Evolutionary conservation across 257 asterid genomes (phyloP).

Genomic region (Scutellaria barbata): DNA sequence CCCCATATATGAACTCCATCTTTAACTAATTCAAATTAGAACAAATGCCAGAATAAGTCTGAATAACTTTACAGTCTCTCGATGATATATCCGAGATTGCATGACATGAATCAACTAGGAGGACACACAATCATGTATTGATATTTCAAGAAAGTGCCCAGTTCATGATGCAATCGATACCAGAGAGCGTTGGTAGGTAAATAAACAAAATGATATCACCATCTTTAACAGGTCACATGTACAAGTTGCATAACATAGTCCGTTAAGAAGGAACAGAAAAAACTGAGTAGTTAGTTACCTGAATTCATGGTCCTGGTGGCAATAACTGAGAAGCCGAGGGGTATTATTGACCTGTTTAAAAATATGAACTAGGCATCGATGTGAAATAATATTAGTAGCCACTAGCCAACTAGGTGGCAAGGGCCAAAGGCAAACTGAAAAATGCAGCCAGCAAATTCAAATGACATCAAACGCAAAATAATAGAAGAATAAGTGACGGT

Average conservation of each 20-base stretch:
- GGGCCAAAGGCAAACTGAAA: too few relatives aligned
- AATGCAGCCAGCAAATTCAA: too few relatives aligned
- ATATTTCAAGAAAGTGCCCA: background rate
- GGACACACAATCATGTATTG: background rate
- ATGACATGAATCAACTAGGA: slow-evolving; percentile 2
- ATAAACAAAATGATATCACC: background rate
- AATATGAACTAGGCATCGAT: too few relatives aligned
- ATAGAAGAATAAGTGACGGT: too few relatives aligned
- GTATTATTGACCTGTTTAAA: too few relatives aligned
- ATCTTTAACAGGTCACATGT: slow-evolving; percentile 7
- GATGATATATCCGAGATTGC: background rate
- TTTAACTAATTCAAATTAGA: background rate
- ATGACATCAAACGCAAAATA: too few relatives aligned
- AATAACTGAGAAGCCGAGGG: too few relatives aligned
- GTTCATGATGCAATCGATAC: background rate
- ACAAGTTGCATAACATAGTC: background rate
- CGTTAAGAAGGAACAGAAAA: slow-evolving; percentile 7
- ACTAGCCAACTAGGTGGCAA: too few relatives aligned
- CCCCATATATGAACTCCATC: background rate
- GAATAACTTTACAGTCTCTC: background rate
- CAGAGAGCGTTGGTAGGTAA: background rate
- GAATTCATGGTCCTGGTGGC: background rate
- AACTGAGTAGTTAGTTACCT: slow-evolving; percentile 19
- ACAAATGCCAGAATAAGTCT: too few relatives aligned
- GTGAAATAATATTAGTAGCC: too few relatives aligned